phyloP scores from a whole-genome alignment of 202 grass and related monocot species.

The Bolboschoenoplectus hybrid region DNA sequence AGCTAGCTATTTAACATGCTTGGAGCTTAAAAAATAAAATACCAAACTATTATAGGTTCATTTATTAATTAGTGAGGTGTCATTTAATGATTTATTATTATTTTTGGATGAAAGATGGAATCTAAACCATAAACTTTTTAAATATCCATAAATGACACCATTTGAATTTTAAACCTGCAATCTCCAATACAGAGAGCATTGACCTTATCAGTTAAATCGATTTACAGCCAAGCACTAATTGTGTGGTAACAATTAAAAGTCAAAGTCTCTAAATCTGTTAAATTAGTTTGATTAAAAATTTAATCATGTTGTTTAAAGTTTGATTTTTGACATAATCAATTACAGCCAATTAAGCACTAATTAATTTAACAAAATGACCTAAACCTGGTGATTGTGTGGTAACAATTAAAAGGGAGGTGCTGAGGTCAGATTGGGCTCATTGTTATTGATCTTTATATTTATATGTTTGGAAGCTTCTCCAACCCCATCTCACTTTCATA shows the following conservation, averaged over 20 bases:
- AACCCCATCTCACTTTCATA: not conserved
- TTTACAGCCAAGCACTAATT: too few species aligned
- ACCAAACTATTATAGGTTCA: too few species aligned
- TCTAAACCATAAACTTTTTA: too few species aligned
- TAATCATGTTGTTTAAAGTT: not conserved
- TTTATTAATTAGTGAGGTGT: not conserved
- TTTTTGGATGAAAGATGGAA: too few species aligned
- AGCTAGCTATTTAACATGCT: too few species aligned
- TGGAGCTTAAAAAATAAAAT: too few species aligned
- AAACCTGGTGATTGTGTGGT: not conserved
- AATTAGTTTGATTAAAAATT: not conserved
- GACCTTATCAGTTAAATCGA: too few species aligned
- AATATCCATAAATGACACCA: too few species aligned
- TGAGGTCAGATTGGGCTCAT: constrained; percentile 15
- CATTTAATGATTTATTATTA: not conserved
- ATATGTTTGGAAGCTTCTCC: not conserved
- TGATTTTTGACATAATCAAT: not conserved
- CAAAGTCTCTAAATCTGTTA: not conserved
- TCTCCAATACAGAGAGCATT: too few species aligned
- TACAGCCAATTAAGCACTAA: not conserved
- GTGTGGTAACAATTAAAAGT: too few species aligned
- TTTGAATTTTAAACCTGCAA: too few species aligned
- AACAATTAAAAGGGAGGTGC: constrained; percentile 10
- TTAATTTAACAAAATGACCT: not conserved
- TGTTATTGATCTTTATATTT: not conserved